Percentiles rank a stretch among this genome's conserved stretches.
Conservation (phyloP, 192 early-diverging fungal genomes). For the Coemansia sp. region DNA sequence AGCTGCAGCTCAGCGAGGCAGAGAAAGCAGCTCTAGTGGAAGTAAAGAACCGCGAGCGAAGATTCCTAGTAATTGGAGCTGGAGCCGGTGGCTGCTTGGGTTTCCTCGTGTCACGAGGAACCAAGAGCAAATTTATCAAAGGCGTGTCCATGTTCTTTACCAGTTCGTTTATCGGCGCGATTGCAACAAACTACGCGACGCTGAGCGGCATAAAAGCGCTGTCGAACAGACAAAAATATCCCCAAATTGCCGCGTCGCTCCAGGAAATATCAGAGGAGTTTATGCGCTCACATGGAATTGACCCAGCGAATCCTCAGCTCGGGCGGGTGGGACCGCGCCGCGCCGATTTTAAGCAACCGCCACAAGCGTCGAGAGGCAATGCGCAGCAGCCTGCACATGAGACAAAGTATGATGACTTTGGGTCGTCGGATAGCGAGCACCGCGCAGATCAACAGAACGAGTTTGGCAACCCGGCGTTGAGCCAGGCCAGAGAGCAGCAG, state of each 20-base stretch:
- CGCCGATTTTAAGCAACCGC: conserved; percentile 17
- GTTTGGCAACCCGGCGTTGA: conserved; percentile 13
- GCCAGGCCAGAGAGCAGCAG: background rate
- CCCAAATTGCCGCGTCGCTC: conserved; percentile 33
- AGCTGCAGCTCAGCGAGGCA: conserved; percentile 22
- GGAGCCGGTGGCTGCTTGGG: conserved; percentile 22
- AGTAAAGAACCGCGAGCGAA: conserved; percentile 1
- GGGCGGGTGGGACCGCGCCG: conserved; percentile 6
- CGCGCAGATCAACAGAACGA: background rate
- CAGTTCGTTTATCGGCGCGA: conserved; percentile 11
- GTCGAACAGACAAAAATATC: conserved; percentile 30
- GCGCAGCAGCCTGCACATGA: background rate
- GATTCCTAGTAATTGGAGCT: conserved; percentile 6
- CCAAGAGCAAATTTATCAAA: conserved; percentile 6
- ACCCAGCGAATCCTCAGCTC: conserved; percentile 27
- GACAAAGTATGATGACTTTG: background rate
- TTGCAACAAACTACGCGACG: conserved; percentile 1
- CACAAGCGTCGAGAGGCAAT: conserved; percentile 20
- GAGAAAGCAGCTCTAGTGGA: conserved; percentile 18
- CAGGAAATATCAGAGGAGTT: conserved; percentile 32
- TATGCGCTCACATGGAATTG: conserved; percentile 23
- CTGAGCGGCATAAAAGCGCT: conserved; percentile 17
- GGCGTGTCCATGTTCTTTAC: conserved; percentile 19
- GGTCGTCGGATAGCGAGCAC: conserved; percentile 3
- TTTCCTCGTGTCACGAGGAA: conserved; percentile 21